Percentiles rank a stretch among this genome's conserved stretches.
These are phyloP conservation scores for Poteriospumella lacustris DNA, from an alignment of 108 stramenopile species.

Conservation along the genomic window DNA sequence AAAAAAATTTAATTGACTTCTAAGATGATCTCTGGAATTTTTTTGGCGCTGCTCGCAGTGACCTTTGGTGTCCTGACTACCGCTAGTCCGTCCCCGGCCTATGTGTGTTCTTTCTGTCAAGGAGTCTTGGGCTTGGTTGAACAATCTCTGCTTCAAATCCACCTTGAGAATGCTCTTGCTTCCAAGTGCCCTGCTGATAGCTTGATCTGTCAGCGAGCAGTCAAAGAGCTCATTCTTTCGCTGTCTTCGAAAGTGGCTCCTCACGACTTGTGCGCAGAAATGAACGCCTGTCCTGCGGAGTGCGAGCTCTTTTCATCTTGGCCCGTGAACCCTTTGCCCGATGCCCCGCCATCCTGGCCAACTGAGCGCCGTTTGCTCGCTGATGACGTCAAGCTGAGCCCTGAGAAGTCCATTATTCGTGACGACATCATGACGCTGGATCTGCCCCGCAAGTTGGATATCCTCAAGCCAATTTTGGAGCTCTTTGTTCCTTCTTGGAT, in stretches of 20 bases:
- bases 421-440: neutral
- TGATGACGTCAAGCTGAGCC: neutral
- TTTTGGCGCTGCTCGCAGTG: too few relatives aligned
- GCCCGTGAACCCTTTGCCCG: constrained; percentile 9
- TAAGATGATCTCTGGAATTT: too few relatives aligned
- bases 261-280: neutral
- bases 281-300: neutral
- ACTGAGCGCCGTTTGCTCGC: neutral
- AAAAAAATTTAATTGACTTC: too few relatives aligned
- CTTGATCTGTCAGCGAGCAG: neutral
- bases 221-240: neutral
- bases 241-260: neutral
- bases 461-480: constrained; percentile 3
- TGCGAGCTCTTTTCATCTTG: neutral
- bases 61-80: too few relatives aligned
- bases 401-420: neutral
- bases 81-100: constrained; percentile 4
- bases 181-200: neutral
- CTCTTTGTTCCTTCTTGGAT: neutral
- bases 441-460: neutral
- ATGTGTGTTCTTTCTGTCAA: constrained; percentile 9
- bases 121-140: neutral
- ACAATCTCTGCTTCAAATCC: neutral
- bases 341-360: neutral
- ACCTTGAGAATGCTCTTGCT: neutral